Conservation (phyloP, 2,329 filamentous ascomycete species). For the Pyricularia sp. region DNA sequence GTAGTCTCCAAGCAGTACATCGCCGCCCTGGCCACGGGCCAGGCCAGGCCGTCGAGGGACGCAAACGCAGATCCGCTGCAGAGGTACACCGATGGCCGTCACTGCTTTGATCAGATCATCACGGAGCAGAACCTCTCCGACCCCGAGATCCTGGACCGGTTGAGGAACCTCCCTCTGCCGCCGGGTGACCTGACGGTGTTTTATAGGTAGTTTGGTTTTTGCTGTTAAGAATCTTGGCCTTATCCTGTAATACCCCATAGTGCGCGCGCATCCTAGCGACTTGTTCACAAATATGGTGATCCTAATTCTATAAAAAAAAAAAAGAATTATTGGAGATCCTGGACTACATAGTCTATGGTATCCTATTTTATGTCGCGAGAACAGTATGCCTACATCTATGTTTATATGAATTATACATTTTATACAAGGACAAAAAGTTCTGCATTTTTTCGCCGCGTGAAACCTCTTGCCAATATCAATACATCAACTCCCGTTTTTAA, state of each 20-base stretch:
- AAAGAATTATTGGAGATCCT: neutral
- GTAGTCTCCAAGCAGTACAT: conserved; percentile 57
- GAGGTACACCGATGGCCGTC: conserved; percentile 59
- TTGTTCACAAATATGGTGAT: neutral
- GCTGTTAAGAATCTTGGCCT: neutral
- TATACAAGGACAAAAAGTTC: neutral
- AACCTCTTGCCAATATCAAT: neutral
- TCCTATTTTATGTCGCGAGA: neutral
- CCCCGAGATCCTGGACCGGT: conserved; percentile 53
- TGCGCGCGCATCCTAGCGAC: too few relatives aligned
- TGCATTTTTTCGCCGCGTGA: neutral
- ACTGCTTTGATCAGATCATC: conserved; percentile 73
- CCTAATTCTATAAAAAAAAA: neutral
- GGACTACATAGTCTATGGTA: neutral
- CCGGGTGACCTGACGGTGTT: conserved; percentile 40
- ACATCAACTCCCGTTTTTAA: neutral
- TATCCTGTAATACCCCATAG: neutral
- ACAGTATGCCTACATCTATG: neutral
- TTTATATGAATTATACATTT: neutral
- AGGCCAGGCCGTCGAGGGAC: conserved; percentile 22
- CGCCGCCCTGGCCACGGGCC: conserved; percentile 39
- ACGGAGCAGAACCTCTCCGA: conserved; percentile 61
- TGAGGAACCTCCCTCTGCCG: conserved; percentile 43
- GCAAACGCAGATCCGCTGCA: conserved; percentile 37
- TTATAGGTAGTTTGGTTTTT: conserved; percentile 26